Evolutionary conservation across 2,329 filamentous ascomycete species (phyloP).

Genomic region (Diplodia corticola): DNA sequence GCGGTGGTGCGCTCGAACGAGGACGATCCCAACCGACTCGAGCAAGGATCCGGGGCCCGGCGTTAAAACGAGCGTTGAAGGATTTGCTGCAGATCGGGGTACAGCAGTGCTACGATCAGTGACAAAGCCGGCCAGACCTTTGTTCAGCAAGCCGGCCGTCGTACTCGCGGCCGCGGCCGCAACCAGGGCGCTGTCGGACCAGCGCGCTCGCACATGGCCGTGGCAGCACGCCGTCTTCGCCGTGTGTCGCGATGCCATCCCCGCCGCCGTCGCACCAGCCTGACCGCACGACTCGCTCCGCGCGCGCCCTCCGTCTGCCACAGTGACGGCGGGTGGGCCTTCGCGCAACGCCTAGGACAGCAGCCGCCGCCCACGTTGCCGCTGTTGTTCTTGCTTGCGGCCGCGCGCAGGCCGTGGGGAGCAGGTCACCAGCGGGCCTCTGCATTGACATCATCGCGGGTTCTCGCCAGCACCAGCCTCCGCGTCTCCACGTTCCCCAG

Average conservation of each 20-base stretch:
- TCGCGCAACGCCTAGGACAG: not conserved
- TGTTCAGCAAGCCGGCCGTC: conserved; percentile 5
- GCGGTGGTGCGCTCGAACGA: conserved; percentile 17
- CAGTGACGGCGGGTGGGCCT: conserved; percentile 3
- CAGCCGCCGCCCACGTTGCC: conserved; percentile 6
- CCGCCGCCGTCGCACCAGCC: conserved; percentile 11
- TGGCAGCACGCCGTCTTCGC: conserved; percentile 16
- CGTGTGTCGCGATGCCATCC: not conserved
- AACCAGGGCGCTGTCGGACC: conserved; percentile 15
- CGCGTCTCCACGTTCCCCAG: conserved; percentile 10
- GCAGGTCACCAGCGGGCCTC: not conserved
- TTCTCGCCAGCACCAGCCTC: conserved; percentile 5
- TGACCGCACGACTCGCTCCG: conserved; percentile 14
- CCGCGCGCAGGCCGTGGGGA: not conserved
- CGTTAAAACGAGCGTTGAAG: conserved; percentile 22
- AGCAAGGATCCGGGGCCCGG: conserved; percentile 16
- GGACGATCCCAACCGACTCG: conserved; percentile 23
- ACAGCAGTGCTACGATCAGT: conserved; percentile 17
- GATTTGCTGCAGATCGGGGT: conserved; percentile 24
- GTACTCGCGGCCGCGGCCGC: not conserved
- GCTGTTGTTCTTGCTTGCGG: conserved; percentile 8
- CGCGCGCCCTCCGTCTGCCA: not conserved
- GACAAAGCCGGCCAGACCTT: conserved; percentile 23
- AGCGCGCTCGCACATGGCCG: conserved; percentile 14
- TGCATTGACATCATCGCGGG: conserved; percentile 18